phyloP scores from a whole-genome alignment of 768 basidiomycete genomes.

The Agrocybe praecox region DNA sequence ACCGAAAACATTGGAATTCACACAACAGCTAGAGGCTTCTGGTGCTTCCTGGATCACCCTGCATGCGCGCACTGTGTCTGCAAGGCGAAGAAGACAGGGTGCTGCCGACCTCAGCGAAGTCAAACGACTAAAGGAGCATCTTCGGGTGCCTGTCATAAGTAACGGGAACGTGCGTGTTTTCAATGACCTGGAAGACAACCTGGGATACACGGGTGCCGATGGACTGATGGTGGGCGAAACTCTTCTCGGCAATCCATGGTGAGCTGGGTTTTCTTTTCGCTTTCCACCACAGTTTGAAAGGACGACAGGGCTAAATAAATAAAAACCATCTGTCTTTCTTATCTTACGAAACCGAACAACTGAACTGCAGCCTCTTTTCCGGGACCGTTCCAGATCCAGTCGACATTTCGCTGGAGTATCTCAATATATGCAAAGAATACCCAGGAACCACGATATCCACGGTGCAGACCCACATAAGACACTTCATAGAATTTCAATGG shows the following conservation, averaged over 20 bases:
- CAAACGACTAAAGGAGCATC: conserved; percentile 49
- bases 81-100: conserved; percentile 70
- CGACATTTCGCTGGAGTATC: conserved; percentile 68
- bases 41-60: conserved; percentile 74
- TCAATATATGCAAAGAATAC: conserved; percentile 57
- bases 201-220: conserved; percentile 59
- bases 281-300: neutral
- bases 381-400: conserved; percentile 61
- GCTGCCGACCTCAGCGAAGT: conserved; percentile 68
- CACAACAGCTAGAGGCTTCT: conserved; percentile 57
- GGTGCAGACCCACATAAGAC: conserved; percentile 65
- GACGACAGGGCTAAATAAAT: neutral
- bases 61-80: conserved; percentile 74
- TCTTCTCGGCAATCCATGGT: conserved; percentile 78
- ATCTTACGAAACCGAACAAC: no score
- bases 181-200: conserved; percentile 57
- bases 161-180: conserved; percentile 77
- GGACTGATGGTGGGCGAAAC: conserved; percentile 84
- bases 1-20: conserved; percentile 59
- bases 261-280: neutral
- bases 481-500: conserved; percentile 74
- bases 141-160: conserved; percentile 65
- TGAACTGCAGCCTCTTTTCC: conserved; percentile 54
- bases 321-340: no score
- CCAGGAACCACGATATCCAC: conserved; percentile 51